A percentile compares a stretch with the other conserved stretches of the same genome.
These are phyloP conservation scores for Solanum medicagineum DNA, from an alignment of 257 asterid genomes.

Conservation along the genomic window DNA sequence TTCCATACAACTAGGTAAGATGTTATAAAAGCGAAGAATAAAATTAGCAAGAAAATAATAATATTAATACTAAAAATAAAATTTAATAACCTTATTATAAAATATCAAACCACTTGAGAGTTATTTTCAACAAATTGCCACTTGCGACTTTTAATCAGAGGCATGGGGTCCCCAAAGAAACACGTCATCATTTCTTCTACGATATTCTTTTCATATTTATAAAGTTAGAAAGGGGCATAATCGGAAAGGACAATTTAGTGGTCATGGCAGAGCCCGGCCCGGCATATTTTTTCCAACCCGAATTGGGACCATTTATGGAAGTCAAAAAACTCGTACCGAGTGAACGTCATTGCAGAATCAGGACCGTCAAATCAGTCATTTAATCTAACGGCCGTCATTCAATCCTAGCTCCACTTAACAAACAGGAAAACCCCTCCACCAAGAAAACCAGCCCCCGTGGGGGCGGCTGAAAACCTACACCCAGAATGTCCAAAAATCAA, in stretches of 20 bases:
- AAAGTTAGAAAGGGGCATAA: background rate
- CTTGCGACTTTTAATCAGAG: background rate
- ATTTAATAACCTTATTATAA: background rate
- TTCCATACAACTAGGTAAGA: background rate
- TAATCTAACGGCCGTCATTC: slow-evolving; percentile 12
- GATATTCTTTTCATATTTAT: background rate
- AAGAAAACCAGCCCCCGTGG: slow-evolving; percentile 21
- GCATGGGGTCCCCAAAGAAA: background rate
- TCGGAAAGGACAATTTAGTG: background rate
- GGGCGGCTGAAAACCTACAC: slow-evolving; percentile 27
- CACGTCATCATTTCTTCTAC: background rate
- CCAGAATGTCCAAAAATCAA: slow-evolving; percentile 20
- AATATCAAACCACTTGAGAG: background rate
- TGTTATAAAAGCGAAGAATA: background rate
- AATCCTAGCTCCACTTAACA: slow-evolving; percentile 4
- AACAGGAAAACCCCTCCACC: slow-evolving; percentile 35
- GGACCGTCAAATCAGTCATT: background rate
- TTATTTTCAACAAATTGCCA: background rate
- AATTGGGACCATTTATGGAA: background rate
- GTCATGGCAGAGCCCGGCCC: background rate
- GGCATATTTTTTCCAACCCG: background rate
- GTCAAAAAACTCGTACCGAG: background rate
- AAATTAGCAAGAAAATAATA: too few species aligned
- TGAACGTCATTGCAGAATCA: background rate
- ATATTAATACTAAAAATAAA: too few species aligned